These are phyloP conservation scores for Antarctomyces pellizariae DNA, from an alignment of 495 filamentous ascomycete species.

Conservation along the genomic window DNA sequence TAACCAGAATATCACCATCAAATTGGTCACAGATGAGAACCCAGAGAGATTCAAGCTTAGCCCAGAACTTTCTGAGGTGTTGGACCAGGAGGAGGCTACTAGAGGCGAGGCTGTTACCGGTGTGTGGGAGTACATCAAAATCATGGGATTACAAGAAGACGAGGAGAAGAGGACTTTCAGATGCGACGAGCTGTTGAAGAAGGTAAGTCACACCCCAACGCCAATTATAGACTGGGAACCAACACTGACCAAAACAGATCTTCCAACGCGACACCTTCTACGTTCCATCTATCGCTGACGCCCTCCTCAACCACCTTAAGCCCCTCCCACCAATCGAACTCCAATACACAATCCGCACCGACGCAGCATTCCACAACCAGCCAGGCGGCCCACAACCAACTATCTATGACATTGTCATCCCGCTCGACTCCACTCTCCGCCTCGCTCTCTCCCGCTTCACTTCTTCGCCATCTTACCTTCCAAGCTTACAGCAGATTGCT, in stretches of 20 bases:
- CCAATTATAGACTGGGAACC: conserved; percentile 5
- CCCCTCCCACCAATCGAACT: conserved; percentile 66
- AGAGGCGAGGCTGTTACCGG: conserved; percentile 67
- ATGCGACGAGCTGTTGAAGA: conserved; percentile 61
- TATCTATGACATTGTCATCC: conserved; percentile 71
- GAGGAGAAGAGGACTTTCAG: conserved; percentile 80
- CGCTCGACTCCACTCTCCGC: conserved; percentile 62
- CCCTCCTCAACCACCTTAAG: conserved; percentile 47
- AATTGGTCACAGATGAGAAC: conserved; percentile 61
- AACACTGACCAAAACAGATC: conserved; percentile 26
- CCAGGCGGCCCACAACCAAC: conserved; percentile 39
- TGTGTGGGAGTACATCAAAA: conserved; percentile 84
- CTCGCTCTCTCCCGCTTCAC: conserved; percentile 37
- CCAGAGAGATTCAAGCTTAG: conserved; percentile 66
- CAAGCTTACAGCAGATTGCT: conserved; percentile 44
- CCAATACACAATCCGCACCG: conserved; percentile 82
- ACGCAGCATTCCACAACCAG: conserved; percentile 59
- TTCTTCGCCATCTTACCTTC: conserved; percentile 28
- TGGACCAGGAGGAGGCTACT: conserved; percentile 74
- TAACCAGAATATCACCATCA: conserved; percentile 78
- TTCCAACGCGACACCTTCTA: conserved; percentile 55
- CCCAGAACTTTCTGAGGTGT: conserved; percentile 54
- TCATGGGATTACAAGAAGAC: conserved; percentile 70
- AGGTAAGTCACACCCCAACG: conserved; percentile 25
- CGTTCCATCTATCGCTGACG: conserved; percentile 73